Evolutionary conservation across 164 flowering plant species (phyloP), one percentile per base, ranked within the genome.

Genomic region (Dillenia suffruticosa): DNA sequence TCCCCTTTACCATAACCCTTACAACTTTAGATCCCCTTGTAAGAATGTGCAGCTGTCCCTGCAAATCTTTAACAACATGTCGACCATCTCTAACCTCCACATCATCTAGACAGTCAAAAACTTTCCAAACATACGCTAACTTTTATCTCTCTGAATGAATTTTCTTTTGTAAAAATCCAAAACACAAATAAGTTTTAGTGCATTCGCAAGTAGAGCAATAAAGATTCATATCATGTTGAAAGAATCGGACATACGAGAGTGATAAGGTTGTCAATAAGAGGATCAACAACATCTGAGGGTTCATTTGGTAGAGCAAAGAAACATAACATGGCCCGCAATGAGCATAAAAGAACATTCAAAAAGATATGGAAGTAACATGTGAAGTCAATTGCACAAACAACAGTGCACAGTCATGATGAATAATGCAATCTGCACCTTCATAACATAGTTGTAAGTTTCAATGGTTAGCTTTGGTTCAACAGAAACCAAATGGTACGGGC

Each of bases 261-360:
- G 49, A 88, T 80, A 53, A 95, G 97, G 65, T 89, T 95, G 79
- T 84, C 80, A 44, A 92, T 83, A 50, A 95, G 94, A 43, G 89
- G 88, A 75, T 82, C 76, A 64, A 94, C 80, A 63, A 85, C 83
- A 58, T 84, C 89, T 32, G 70, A 59, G 32, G 97, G 94, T 61
- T 92, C 96, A 80, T 81, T 88, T 58, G 96, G 96, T 65, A 89
- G 67, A 68, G 94, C 85, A 79, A 95, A 95, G 80, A 95, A 95
- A 56, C 99, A 92, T 61, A 95, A 72, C 44, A 89, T 90, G n/a
- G 99, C 99, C 99, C 92, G 99, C 17, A 68, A 72, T 46, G 50
- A 45, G 46, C 51, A 16, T 22, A 32, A 66, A 14, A 63, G 50
- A 67, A 48, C 40, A 46, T 19, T 54, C 44, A 48, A 3, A 46